phyloP scores from a whole-genome alignment of 1,139 yeast genomes.

The Saccharomycopsis crataegensis region DNA sequence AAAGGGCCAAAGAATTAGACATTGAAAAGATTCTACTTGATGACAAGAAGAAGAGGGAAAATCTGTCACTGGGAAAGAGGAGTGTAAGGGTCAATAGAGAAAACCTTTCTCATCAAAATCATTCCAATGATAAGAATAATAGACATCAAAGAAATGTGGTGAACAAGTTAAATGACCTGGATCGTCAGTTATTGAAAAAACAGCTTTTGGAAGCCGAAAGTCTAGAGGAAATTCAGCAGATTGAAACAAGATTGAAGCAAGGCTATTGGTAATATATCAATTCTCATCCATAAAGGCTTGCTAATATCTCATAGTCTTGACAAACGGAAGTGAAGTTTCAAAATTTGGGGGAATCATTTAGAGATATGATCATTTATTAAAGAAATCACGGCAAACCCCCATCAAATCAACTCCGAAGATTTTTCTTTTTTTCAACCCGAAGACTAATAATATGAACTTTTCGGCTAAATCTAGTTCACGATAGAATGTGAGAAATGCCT shows the following conservation, averaged over 20 bases:
- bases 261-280: constrained; percentile 26
- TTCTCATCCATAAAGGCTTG: not conserved
- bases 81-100: not conserved
- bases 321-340: not conserved
- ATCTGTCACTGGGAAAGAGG: too few species aligned
- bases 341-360: not conserved
- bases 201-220: constrained; percentile 46
- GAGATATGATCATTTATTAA: not conserved
- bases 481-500: not conserved
- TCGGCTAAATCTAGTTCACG: not conserved
- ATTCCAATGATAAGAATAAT: not conserved
- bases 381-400: not conserved
- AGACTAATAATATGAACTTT: constrained; percentile 3
- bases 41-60: not conserved
- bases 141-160: constrained; percentile 21
- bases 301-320: not conserved
- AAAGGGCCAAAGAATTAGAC: constrained; percentile 36
- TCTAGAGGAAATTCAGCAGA: constrained; percentile 54
- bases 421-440: not conserved
- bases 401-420: constrained; percentile 1
- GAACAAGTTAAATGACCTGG: constrained; percentile 39
- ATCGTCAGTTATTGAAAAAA: constrained; percentile 37
- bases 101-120: too few species aligned
- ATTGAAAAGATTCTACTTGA: constrained; percentile 27
- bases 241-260: constrained; percentile 40